Evolutionary conservation across 1,284 basidiomycete species (phyloP).

Genomic region (Tilletia setariae): DNA sequence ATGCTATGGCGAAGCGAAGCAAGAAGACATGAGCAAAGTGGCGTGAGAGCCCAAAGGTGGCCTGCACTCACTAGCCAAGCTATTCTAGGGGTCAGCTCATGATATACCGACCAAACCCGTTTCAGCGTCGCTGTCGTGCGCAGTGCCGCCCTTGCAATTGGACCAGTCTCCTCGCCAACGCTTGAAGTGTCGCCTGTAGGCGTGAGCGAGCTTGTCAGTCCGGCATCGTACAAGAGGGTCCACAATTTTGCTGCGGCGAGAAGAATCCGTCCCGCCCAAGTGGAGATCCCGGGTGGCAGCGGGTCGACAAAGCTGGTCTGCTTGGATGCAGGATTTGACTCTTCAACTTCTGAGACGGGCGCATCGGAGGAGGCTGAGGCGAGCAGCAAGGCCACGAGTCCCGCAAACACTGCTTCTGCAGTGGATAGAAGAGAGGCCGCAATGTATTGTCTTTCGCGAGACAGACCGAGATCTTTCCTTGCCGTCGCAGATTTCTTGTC

Average conservation of each 20-base stretch:
- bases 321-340: not conserved
- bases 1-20: not conserved
- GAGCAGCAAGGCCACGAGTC: not conserved
- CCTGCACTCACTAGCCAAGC: not conserved
- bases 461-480: not conserved
- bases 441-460: not conserved
- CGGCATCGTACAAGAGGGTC: slow-evolving; percentile 9
- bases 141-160: not conserved
- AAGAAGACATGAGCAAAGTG: not conserved
- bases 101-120: not conserved
- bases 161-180: not conserved
- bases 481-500: not conserved
- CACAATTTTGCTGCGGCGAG: not conserved
- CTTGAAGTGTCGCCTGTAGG: not conserved
- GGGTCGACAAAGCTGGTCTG: not conserved
- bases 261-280: not conserved
- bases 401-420: slow-evolving; percentile 4
- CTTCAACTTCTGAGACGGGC: not conserved
- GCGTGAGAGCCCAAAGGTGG: not conserved
- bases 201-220: not conserved
- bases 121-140: not conserved
- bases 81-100: not conserved
- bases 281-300: not conserved
- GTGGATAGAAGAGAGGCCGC: not conserved
- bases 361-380: not conserved